Base-by-base conservation (phyloP, 768 basidiomycete genomes). In the Boletus subcaerulescens region DNA sequence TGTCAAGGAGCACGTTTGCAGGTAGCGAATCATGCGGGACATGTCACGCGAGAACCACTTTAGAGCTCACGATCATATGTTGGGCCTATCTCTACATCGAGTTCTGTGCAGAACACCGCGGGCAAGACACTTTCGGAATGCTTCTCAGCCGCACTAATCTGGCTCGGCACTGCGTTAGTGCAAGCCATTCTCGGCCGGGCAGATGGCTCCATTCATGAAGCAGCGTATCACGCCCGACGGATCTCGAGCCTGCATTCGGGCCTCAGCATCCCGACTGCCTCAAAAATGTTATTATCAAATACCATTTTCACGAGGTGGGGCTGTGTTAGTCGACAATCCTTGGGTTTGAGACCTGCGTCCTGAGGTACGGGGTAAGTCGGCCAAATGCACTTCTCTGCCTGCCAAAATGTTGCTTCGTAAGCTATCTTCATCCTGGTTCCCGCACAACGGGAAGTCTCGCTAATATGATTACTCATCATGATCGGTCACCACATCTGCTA, bases 121-220 rank as follows among this genome's bases (percentile, higher is more conserved):
- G 50, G 22, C 29, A 52, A 26, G 24, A 39, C 43, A 0, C 18
- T 56, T 62, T 53, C 26, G 65, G 55, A 56, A 50, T 24, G 17
- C 52, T 62, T 65, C 65, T 57, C 60, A 57, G 63, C 60, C 56
- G 60, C 60, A 66, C 66, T 60, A 58, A 55, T 68, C 49, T 57
- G 58, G 65, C 40, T 53, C 48, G 59, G 56, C 58, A 60, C 65
- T 45, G 39, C 54, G 50, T 60, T 60, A 58, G 58, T 62, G 57
- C 11, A 42, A 49, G 20, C 65, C 58, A 45, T 65, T 63, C 55
- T 60, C 41, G 63, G 60, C 35, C 32, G 50, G 47, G 22, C 47
- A 61, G 53, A 36, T 24, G 55, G 14, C 46, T 53, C 55, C 40
- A 44, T 60, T 55, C 14, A 33, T 53, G 56, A 55, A 56, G 59